Percentiles rank a stretch among this genome's conserved stretches.
These are phyloP conservation scores for Nidula niveotomentosa DNA, from an alignment of 1,284 basidiomycete genomes.

Conservation along the genomic window DNA sequence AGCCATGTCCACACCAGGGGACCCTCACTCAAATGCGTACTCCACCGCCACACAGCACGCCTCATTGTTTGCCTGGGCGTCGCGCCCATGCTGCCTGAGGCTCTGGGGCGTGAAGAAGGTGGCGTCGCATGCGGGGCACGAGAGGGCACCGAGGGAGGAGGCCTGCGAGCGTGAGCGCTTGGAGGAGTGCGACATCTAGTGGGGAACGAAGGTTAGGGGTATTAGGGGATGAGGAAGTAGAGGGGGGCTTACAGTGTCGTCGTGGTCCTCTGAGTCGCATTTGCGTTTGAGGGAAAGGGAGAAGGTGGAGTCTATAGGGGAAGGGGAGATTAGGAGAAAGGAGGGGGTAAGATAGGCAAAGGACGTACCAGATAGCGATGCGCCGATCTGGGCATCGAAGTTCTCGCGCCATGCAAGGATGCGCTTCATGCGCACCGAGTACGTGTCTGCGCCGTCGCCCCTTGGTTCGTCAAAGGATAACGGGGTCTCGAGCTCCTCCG, in stretches of 20 bases:
- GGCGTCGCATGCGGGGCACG: constrained; percentile 72
- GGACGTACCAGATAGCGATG: constrained; percentile 33
- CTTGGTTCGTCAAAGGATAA: constrained; percentile 14
- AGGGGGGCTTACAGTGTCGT: constrained; percentile 39
- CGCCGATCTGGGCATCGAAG: constrained; percentile 33
- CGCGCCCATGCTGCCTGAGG: constrained; percentile 57
- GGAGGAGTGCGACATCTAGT: constrained; percentile 50
- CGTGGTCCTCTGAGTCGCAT: constrained; percentile 34
- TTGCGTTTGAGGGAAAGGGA: constrained; percentile 45
- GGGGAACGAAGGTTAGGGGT: constrained; percentile 7
- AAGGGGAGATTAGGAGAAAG: constrained; percentile 5
- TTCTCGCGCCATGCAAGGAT: constrained; percentile 65
- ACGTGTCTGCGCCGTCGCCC: constrained; percentile 45
- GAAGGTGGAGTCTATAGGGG: constrained; percentile 23
- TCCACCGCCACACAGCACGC: constrained; percentile 72
- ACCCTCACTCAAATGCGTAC: constrained; percentile 61
- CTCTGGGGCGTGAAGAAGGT: constrained; percentile 55
- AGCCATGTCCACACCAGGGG: not conserved
- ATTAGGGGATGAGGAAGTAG: constrained; percentile 6
- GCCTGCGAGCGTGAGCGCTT: constrained; percentile 50
- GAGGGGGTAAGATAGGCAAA: constrained; percentile 7
- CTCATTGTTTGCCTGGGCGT: constrained; percentile 46
- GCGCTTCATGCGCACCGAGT: constrained; percentile 49
- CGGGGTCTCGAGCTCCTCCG: constrained; percentile 22
- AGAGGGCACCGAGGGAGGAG: constrained; percentile 40